A percentile compares a stretch with the other conserved stretches of the same genome.
Evolutionary conservation across 805 yeast species (phyloP).

Genomic region (Peterozyma xylosa): DNA sequence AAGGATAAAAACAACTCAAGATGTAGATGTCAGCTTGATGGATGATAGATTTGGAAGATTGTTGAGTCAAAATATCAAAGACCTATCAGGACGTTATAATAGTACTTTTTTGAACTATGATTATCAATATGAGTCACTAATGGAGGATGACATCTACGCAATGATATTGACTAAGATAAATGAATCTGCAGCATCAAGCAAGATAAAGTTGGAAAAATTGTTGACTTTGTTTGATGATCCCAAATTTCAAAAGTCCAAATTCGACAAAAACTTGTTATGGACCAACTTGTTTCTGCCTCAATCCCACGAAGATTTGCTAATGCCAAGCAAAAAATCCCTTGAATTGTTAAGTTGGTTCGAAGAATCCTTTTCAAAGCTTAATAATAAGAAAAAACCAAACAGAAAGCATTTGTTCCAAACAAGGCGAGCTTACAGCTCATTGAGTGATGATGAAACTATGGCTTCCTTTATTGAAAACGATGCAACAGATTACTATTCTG

Average conservation of each 20-base stretch:
- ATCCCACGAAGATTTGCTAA: constrained; percentile 2
- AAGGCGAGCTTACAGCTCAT: not conserved
- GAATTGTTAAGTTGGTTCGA: constrained; percentile 3
- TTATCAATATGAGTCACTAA: not conserved
- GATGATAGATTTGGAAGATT: constrained; percentile 1
- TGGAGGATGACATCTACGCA: not conserved
- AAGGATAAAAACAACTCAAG: not conserved
- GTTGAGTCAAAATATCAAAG: not conserved
- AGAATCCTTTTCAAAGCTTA: constrained; percentile 1
- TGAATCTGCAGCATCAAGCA: not conserved
- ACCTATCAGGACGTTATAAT: not conserved
- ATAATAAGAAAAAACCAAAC: constrained; percentile 7
- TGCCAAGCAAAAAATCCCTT: constrained; percentile 2
- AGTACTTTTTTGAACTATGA: not conserved
- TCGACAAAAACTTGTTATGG: not conserved
- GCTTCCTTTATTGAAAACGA: constrained; percentile 6
- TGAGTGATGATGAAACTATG: not conserved
- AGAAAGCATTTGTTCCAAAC: constrained; percentile 6
- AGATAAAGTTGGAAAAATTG: constrained; percentile 3
- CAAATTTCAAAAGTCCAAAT: not conserved
- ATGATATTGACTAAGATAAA: not conserved
- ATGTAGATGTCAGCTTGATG: not conserved
- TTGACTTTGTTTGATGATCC: not conserved
- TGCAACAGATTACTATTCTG: not conserved
- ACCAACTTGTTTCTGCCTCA: constrained; percentile 5